Base-by-base conservation (phyloP, 2,329 filamentous ascomycete species). In the Botryotinia narcissicola region DNA sequence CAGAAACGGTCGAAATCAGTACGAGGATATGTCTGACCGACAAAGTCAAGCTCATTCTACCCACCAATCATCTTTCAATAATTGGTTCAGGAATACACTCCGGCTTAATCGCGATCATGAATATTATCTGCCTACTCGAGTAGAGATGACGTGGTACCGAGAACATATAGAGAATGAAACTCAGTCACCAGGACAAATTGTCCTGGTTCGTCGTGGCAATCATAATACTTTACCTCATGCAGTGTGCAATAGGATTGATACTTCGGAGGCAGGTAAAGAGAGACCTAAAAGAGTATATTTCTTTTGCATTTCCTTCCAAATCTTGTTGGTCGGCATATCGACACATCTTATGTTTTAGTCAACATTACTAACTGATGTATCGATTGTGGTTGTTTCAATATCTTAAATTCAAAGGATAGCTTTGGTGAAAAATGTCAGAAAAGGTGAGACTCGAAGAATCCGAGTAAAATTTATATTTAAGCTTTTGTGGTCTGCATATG, bases 41-140 rank as follows among this genome's bases (percentile, higher is more conserved):
- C 93, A 93, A 93, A 97, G 93, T 97, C 95, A 97, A 97, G 89
- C 93, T 86, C 88, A 91, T 89, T 91, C 93, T 92, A 97, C 90
- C 91, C 93, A 92, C 90, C 90, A 86, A 84, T 82, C 82, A 86
- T 89, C 92, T 97, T 85, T 97, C 93, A 86, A 89, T 84, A 84
- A 86, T 86, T 87, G 90, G 88, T 90, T 91, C 93, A 91, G 95
- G 90, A 91, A 91, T 91, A 89, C 89, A 93, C 94, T 97, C 95
- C 95, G 94, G 95, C 95, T 98, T 97, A 97, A 96, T 97, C 92
- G 93, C 91, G 93, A 93, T 93, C 92, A 81, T 70, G 71, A 66
- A 74, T 82, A 83, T 60, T 97, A 88, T 97, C 86, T 92, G 94
- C 94, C 93, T 88, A 69, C 66, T 69, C 66, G 18, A 44, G 46